A percentile compares a stretch with the other conserved stretches of the same genome.
phyloP scores from a whole-genome alignment of 2,329 filamentous ascomycete genomes.

The Pseudogymnoascus sp. region DNA sequence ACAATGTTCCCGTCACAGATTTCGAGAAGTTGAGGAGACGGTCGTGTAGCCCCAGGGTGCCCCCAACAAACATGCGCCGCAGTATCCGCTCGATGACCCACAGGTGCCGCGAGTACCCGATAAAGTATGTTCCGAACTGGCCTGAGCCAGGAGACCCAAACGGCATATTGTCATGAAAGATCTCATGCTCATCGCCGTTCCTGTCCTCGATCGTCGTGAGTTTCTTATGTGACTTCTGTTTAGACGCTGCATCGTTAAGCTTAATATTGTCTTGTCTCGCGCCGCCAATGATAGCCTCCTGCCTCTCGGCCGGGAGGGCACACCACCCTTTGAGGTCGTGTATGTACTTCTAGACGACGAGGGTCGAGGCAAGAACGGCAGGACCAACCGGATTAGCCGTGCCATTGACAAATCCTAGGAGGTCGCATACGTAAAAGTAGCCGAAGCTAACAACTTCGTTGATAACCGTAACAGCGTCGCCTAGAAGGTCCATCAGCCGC shows the following conservation, averaged over 20 bases:
- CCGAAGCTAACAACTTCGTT: slow-evolving; percentile 50
- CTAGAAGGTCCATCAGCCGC: slow-evolving; percentile 43
- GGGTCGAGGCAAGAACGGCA: slow-evolving; percentile 34
- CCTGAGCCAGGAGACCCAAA: slow-evolving; percentile 44
- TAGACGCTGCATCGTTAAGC: slow-evolving; percentile 40
- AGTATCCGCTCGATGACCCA: slow-evolving; percentile 54
- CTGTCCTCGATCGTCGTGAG: slow-evolving; percentile 43
- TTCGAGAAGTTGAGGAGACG: slow-evolving; percentile 46
- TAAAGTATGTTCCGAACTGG: slow-evolving; percentile 52
- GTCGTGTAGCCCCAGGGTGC: slow-evolving; percentile 47
- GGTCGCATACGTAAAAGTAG: slow-evolving; percentile 50
- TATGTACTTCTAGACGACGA: slow-evolving; percentile 50
- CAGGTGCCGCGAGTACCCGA: slow-evolving; percentile 43
- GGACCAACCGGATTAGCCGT: slow-evolving; percentile 48
- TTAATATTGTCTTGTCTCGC: slow-evolving; percentile 51
- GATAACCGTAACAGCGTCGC: slow-evolving; percentile 38
- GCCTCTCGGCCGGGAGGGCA: slow-evolving; percentile 38
- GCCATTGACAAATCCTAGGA: slow-evolving; percentile 52
- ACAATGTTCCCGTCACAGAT: slow-evolving; percentile 43
- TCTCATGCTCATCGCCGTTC: slow-evolving; percentile 41
- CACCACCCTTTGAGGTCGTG: slow-evolving; percentile 44
- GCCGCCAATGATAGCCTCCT: slow-evolving; percentile 49
- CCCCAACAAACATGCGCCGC: slow-evolving; percentile 48
- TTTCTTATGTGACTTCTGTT: slow-evolving; percentile 45
- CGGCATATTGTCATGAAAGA: slow-evolving; percentile 53